Evolutionary conservation across 2,329 filamentous ascomycete genomes (phyloP), one percentile per base, ranked within the genome.

Genomic region (Blastomyces gilchristii): DNA sequence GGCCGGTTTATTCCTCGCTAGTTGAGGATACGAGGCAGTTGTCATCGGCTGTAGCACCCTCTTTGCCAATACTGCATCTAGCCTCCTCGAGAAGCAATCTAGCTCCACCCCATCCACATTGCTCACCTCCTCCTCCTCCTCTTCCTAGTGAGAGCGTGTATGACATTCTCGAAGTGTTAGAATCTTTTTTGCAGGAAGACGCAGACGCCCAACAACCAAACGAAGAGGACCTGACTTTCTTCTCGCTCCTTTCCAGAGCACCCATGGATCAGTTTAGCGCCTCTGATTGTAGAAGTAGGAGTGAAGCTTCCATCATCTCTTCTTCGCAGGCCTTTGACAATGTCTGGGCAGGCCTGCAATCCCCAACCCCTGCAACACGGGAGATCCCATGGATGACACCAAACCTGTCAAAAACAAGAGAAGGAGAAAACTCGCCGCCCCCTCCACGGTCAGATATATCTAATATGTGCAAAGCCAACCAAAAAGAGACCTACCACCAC

Each of bases 1-100:
- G 62, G 62, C 64, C 64, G 12, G 54, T 63, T 16, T 54, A 62
- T 39, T 28, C 43, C n/a, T 58, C 62, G 16, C 53, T 65, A n/a
- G 39, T 53, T n/a, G 39, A 57, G 58, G 59, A 62, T 28, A 18
- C 63, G 5, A 47, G 53, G 6, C 39, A 28, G 12, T n/a, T 28
- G 6, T 8, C 12, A 34, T 7, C 25, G 7, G 11, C 16, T 31
- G 25, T 8, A 2, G 47, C 41, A 7, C 4, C 18, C 8, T 53
- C 57, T 22, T 25, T 25, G 31, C 39, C 14, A 47, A 31, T 59
- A 14, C 41, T 31, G 25, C 12, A 59, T 45, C 6, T 16, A 28
- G 2, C 2, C 2, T 28, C 39, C 22, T 59, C 57, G 18, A 34
- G 22, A 11, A 47, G 39, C 16, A 28, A 34, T 4, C 34, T 0